Evolutionary conservation across 2,329 filamentous ascomycete genomes (phyloP), one percentile per base, ranked within the genome.

Genomic region (Davidsoniella virescens): DNA sequence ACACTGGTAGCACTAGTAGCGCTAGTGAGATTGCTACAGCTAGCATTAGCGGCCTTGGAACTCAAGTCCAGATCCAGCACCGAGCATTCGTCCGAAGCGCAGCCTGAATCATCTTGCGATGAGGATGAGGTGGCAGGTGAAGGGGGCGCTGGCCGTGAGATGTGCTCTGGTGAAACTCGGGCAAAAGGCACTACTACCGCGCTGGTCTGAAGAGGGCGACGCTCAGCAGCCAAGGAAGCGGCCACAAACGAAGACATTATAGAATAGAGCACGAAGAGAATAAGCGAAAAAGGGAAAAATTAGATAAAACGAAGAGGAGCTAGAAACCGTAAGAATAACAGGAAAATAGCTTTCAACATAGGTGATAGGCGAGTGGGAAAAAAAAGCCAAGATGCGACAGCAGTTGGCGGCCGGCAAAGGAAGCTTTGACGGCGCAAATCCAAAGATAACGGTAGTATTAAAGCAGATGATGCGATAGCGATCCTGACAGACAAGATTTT

Each of bases 71-170:
- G 36, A 23, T 53, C 51, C 14, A 50, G 44, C 10, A 53, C 44
- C n/a, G 51, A 53, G 38, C 43, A 50, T 47, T 53, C 51, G 20
- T 53, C 51, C 4, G 47, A 47, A 14, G 25, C 39, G 4, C 26
- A 49, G 39, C 12, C n/a, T 4, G 41, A 49, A 23, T 44, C 47
- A n/a, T 47, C 47, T 16, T 53, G 47, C 10, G 26, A 29, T 2
- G 17, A 33, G n/a, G 51, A 53, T 5, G 47, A 50, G 10, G 47
- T n/a, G 9, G 70, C 72, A 2, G 71, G 70, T 4, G 71, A 71
- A 3, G 70, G 73, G 0, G 68, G 70, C n/a, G 70, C 70, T 2
- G 69, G 68, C 1, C 67, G 59, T 1, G 65, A 64, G 38, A 64
- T 57, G 42, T 61, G 61, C 33, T 64, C 61, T n/a, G 61, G 58